Conservation (phyloP, 2,329 filamentous ascomycete species). For the Nigrospora sphaerica region DNA sequence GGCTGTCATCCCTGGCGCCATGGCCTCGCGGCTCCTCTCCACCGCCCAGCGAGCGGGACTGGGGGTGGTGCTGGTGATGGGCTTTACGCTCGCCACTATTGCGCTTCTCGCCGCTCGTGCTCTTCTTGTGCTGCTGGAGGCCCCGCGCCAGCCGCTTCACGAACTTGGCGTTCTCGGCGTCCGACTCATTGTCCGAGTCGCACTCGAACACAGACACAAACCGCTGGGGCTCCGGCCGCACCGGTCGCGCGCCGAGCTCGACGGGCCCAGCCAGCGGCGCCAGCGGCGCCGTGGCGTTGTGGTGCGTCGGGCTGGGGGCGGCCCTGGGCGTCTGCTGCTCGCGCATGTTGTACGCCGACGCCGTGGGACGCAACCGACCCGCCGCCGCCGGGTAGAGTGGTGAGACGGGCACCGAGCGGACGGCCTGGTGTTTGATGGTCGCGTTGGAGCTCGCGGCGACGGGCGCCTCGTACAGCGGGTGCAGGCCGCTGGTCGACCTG, state of each 20-base stretch:
- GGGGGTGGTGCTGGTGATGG: slow-evolving; percentile 1
- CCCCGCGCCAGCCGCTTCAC: slow-evolving; percentile 34
- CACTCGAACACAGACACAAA: slow-evolving; percentile 40
- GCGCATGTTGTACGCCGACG: slow-evolving; percentile 12
- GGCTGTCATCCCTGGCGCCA: background rate
- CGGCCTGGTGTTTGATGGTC: background rate
- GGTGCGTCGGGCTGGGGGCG: slow-evolving; percentile 1
- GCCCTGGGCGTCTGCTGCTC: background rate
- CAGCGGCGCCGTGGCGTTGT: slow-evolving; percentile 10
- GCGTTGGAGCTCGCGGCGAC: background rate
- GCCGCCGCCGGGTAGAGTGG: slow-evolving; percentile 16
- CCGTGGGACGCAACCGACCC: slow-evolving; percentile 12
- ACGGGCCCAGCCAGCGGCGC: slow-evolving; percentile 5
- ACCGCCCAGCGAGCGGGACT: background rate
- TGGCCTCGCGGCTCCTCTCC: background rate
- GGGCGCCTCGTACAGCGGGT: slow-evolving; percentile 7
- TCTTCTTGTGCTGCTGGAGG: slow-evolving; percentile 25
- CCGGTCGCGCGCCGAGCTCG: slow-evolving; percentile 8
- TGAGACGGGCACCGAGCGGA: slow-evolving; percentile 15
- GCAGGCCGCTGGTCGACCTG: slow-evolving; percentile 10
- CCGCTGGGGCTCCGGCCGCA: slow-evolving; percentile 11
- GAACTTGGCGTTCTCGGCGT: slow-evolving; percentile 19
- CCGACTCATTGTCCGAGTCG: slow-evolving; percentile 35
- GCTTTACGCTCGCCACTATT: slow-evolving; percentile 7
- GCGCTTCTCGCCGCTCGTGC: slow-evolving; percentile 11